Conservation (phyloP, 2,329 filamentous ascomycete genomes). For the Dothidotthia symphoricarpi region DNA sequence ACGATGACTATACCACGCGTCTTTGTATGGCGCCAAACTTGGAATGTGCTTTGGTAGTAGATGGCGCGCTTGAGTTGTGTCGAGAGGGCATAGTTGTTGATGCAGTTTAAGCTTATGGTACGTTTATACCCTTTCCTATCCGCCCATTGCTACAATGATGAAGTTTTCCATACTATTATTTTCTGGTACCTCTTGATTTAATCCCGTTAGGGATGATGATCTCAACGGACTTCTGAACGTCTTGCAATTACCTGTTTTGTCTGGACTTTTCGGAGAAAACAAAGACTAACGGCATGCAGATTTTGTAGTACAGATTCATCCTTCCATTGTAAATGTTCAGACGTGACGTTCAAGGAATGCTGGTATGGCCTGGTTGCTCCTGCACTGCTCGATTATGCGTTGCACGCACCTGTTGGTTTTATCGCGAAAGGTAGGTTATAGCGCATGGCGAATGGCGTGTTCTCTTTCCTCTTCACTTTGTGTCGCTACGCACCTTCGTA, state of each 20-base stretch:
- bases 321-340: too few species aligned
- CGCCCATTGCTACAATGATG: slow-evolving; percentile 16
- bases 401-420: too few species aligned
- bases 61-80: too few species aligned
- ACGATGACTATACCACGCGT: background rate
- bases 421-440: too few species aligned
- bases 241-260: slow-evolving; percentile 5
- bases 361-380: too few species aligned
- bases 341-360: too few species aligned
- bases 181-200: slow-evolving; percentile 84
- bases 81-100: too few species aligned
- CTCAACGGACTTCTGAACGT: slow-evolving; percentile 41
- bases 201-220: slow-evolving; percentile 44
- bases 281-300: slow-evolving; percentile 8
- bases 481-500: slow-evolving; percentile 1
- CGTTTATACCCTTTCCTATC: slow-evolving; percentile 2
- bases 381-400: too few species aligned
- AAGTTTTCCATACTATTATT: slow-evolving; percentile 21
- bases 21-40: too few species aligned
- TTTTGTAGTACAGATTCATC: background rate
- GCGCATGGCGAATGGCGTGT: too few species aligned
- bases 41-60: too few species aligned
- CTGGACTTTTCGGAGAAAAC: slow-evolving; percentile 1
- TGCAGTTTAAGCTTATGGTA: slow-evolving; percentile 35
- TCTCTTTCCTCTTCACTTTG: background rate